Evolutionary conservation across 2,329 filamentous ascomycete genomes (phyloP), one percentile per base, ranked within the genome.

Genomic region (Lasiodiplodia sp.): DNA sequence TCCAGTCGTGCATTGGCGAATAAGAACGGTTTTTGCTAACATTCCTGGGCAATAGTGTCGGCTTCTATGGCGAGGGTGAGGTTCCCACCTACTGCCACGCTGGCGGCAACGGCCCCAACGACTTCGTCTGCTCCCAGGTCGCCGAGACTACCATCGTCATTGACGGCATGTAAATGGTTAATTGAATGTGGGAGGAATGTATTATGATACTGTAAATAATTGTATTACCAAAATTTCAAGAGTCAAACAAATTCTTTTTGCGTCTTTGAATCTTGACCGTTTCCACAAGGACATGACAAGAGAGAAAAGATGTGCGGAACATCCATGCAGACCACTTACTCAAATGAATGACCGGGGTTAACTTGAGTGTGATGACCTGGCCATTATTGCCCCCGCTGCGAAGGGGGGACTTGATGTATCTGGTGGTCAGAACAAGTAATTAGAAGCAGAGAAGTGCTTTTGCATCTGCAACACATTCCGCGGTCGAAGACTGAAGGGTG

Each of bases 41-140:
- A 2, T 47, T 8, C 21, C n/a, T 47, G 5, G 4, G n/a, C 18
- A 14, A 56, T 8, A 66, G 63, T 12, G 37, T 47, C 14, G 63
- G 63, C 51, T 56, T 40, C 31, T 55, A 28, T n/a, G 63, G 51
- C 51, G 31, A 55, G 34, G 65, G 49, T 11, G 52, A 67, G 4
- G 53, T 56, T 28, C 53, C 65, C 8, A 56, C 38, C 18, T 49
- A 57, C 65, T 67, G 65, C 53, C 65, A 52, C 40, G 65, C 65
- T 10, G 65, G 65, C 16, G 65, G 65, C 25, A 67, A 67, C 53
- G 65, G 53, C n/a, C 53, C 52, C 25, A 18, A 67, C 38, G 64
- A 67, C 65, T 67, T 57, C 14, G 64, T 66, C 53, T 67, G 65
- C 65, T 49, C 38, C 28, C 40, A 67, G 65, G 34, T 31, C 47